Base-by-base conservation (phyloP, 441 rosid species). In the Erysimum cheiri region DNA sequence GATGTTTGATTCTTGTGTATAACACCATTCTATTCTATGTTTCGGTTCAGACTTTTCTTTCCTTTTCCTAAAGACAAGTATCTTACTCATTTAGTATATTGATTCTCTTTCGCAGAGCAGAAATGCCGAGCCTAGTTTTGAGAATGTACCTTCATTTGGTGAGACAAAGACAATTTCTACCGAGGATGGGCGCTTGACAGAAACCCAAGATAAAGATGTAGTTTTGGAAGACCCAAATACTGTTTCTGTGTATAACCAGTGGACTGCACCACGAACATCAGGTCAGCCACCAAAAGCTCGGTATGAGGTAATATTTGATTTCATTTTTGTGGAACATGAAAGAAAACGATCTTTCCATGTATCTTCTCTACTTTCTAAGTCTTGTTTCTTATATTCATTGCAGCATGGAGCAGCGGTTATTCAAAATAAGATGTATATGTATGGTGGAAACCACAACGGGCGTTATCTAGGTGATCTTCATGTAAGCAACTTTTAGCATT, bases 371-470 rank as follows among this genome's bases (percentile, higher is more conserved):
- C 69, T 24, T 78, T 62, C 76, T 73, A 65, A 85, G 53, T 50
- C 37, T 60, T 47, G 14, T 31, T 26, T 57, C 32, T 80, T 36
- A 32, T 73, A 39, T 67, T 40, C 11, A 57, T 75, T 76, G 50
- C 87, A 96, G 99, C 99, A 96, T 75, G 99, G 90, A 65, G 97
- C 94, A 71, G 96, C 87, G 59, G 85, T 87, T 71, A 61, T 96
- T 79, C 92, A 88, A 75, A 92, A 96, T 70, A 88, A 85, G 81
- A 91, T 96, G 99, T 96, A 93, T 75, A 48, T 93, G 55, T 88
- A 76, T 76, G 99, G 97, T 63, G 98, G 99, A 80, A 96, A 93
- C 80, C 97, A 96, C 78, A 96, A 96, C 70, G 99, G 99, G 9
- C 97, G 96, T 43, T 93, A 93, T 81, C 96, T 93, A 63, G 85